Base-by-base conservation (phyloP, 352 stramenopile species). In the Pseudoperonospora humuli region DNA sequence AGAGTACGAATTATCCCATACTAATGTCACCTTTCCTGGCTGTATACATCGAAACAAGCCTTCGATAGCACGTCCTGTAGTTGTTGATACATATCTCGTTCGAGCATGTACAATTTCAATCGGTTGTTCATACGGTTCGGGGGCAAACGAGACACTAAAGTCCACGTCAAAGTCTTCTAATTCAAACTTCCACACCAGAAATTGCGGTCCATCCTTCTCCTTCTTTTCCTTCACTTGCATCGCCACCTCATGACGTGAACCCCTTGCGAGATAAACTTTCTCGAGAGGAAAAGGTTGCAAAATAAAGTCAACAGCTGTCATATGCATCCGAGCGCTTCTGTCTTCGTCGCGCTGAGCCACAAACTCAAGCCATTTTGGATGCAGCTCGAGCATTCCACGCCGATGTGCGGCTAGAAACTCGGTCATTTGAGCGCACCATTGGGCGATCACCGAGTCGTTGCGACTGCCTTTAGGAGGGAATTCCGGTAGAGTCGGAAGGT, bases 1-100 rank as follows among this genome's bases (percentile, higher is more conserved):
- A 2, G 79, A 92, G 54, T 89, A 92, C 21, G 73, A 78, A 34
- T 92, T 92, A 46, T 92, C 77, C 79, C 79, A 92, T 2, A 73
- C 57, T 6, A 92, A 47, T 7, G 64, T 84, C 0, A 62, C 64
- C n/a, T 61, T 76, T 8, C 79, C 79, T 23, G 75, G 51, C 9
- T 60, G 55, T 21, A 70, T 25, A 48, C 75, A 87, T 23, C 69
- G 58, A 54, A 84, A 85, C 55, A 75, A 66, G 0, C 78, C 78
- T 74, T 90, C 75, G 14, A 87, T 45, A 13, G 75, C 75, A 8
- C 67, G 68, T 10, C 65, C 50, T 5, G 61, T 66, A 8, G 66
- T 64, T 1, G 62, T 73, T 0, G 70, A 57, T 15, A 79, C 45
- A 47, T 85, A 88, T 47, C 67, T 59, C 2, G 78, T 90, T 0